These are phyloP conservation scores for Vitis rotundifolia DNA, from an alignment of 164 flowering plant genomes.

Conservation along the genomic window DNA sequence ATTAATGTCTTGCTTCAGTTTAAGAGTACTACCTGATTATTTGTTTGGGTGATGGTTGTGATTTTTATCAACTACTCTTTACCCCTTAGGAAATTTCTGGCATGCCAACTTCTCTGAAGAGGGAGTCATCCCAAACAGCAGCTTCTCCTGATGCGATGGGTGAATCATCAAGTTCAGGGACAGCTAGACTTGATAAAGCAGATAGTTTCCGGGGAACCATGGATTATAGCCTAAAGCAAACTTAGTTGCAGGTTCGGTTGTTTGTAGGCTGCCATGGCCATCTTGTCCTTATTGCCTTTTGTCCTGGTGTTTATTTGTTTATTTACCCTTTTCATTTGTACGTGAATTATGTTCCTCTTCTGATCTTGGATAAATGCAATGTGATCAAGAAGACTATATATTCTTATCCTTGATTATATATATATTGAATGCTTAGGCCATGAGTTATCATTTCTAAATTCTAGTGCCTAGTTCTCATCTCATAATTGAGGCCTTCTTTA, in stretches of 20 bases:
- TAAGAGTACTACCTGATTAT: neutral
- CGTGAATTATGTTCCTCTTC: too few relatives aligned
- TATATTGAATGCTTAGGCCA: too few relatives aligned
- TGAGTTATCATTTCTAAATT: too few relatives aligned
- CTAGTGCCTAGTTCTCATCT: too few relatives aligned
- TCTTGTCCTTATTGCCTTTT: neutral
- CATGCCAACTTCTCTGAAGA: slow-evolving; percentile 67
- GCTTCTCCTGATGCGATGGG: slow-evolving; percentile 69
- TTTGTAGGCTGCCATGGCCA: neutral
- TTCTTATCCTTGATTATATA: too few relatives aligned
- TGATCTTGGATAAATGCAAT: too few relatives aligned
- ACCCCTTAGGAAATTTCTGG: slow-evolving; percentile 81
- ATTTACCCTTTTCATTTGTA: neutral
- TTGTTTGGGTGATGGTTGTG: neutral
- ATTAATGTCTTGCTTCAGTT: too few relatives aligned
- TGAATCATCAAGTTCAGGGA: slow-evolving; percentile 84
- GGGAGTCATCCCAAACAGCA: slow-evolving; percentile 31
- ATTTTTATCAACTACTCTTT: neutral
- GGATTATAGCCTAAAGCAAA: slow-evolving; percentile 20
- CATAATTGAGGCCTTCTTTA: too few relatives aligned
- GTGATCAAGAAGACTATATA: too few relatives aligned
- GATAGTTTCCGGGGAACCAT: slow-evolving; percentile 48
- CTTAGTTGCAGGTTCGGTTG: neutral
- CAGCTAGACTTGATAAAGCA: slow-evolving; percentile 50
- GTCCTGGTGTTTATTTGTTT: neutral